Evolutionary conservation across 495 filamentous ascomycete genomes (phyloP).

Genomic region (Aspergillus haitiensis): DNA sequence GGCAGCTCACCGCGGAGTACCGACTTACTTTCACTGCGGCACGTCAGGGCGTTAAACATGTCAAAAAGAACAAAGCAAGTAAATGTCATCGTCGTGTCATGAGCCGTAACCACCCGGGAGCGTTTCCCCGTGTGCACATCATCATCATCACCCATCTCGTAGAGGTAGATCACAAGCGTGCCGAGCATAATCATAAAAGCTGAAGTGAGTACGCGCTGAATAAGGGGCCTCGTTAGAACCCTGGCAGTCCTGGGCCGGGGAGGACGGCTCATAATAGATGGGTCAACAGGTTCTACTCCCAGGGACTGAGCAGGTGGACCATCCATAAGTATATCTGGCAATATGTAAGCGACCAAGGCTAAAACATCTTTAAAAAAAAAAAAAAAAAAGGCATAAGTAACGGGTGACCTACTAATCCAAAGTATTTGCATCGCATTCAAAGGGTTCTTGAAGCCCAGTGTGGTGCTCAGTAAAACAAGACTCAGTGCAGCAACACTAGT

Average conservation of each 20-base stretch:
- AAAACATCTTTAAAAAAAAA: slow-evolving; percentile 32
- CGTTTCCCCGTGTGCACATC: slow-evolving; percentile 41
- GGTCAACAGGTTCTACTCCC: slow-evolving; percentile 93
- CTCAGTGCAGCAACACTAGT: slow-evolving; percentile 93
- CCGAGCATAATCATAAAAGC: slow-evolving; percentile 87
- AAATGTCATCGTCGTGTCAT: slow-evolving; percentile 99
- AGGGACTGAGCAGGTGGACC: slow-evolving; percentile 96
- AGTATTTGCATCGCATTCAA: slow-evolving; percentile 99
- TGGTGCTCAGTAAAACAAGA: slow-evolving; percentile 87
- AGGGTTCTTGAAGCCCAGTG: slow-evolving; percentile 87
- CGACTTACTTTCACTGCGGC: slow-evolving; percentile 87
- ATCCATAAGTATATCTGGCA: slow-evolving; percentile 95
- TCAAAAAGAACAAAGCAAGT: slow-evolving; percentile 98
- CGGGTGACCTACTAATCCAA: slow-evolving; percentile 83
- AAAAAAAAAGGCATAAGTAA: background rate
- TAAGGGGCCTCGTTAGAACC: slow-evolving; percentile 78
- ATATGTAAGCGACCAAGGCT: slow-evolving; percentile 29
- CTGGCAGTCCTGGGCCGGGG: slow-evolving; percentile 81
- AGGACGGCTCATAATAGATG: slow-evolving; percentile 87
- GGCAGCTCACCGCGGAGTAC: slow-evolving; percentile 82
- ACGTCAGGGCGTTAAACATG: slow-evolving; percentile 97
- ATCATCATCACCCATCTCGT: slow-evolving; percentile 75
- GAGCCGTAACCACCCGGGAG: slow-evolving; percentile 70
- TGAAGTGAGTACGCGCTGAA: slow-evolving; percentile 83
- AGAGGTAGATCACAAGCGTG: slow-evolving; percentile 85